A percentile compares a stretch with the other conserved stretches of the same genome.
Evolutionary conservation across 2,329 filamentous ascomycete species (phyloP).

Genomic region (Cladosporium oxysporum): DNA sequence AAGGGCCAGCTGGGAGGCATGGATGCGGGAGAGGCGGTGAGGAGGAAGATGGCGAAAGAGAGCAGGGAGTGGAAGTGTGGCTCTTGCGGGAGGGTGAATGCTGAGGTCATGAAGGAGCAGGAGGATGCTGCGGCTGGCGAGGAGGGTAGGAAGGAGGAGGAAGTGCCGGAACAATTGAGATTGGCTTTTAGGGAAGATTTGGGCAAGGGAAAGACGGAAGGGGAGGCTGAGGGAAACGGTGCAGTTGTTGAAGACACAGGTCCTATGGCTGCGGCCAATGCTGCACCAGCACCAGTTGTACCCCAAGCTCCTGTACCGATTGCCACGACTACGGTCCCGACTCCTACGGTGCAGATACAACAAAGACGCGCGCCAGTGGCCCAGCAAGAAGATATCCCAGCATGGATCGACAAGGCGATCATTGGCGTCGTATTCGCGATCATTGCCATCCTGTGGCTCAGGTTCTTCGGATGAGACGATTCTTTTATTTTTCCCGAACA

Average conservation of each 20-base stretch:
- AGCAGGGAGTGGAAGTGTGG: constrained; percentile 68
- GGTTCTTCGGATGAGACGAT: constrained; percentile 6
- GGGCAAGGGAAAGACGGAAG: constrained; percentile 42
- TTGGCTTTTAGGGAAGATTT: constrained; percentile 76
- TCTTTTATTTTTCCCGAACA: background rate
- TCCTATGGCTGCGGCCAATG: background rate
- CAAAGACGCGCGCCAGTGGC: constrained; percentile 21
- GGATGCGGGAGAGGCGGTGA: constrained; percentile 69
- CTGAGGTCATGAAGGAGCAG: constrained; percentile 71
- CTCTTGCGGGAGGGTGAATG: constrained; percentile 70
- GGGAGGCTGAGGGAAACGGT: constrained; percentile 20
- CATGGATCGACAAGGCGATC: constrained; percentile 82
- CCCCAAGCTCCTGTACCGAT: constrained; percentile 8
- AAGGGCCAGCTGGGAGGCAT: constrained; percentile 88
- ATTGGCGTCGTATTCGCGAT: constrained; percentile 70
- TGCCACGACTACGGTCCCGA: constrained; percentile 20
- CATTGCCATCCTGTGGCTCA: constrained; percentile 62
- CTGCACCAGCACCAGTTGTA: background rate
- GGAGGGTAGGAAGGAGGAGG: constrained; percentile 45
- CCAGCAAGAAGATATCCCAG: constrained; percentile 57
- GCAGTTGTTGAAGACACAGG: constrained; percentile 16
- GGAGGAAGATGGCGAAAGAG: constrained; percentile 68
- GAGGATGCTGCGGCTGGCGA: constrained; percentile 56
- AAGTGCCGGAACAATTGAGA: constrained; percentile 57
- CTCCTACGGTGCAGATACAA: constrained; percentile 22